Conservation (phyloP, 768 basidiomycete genomes). For the Sutorius australiensis region DNA sequence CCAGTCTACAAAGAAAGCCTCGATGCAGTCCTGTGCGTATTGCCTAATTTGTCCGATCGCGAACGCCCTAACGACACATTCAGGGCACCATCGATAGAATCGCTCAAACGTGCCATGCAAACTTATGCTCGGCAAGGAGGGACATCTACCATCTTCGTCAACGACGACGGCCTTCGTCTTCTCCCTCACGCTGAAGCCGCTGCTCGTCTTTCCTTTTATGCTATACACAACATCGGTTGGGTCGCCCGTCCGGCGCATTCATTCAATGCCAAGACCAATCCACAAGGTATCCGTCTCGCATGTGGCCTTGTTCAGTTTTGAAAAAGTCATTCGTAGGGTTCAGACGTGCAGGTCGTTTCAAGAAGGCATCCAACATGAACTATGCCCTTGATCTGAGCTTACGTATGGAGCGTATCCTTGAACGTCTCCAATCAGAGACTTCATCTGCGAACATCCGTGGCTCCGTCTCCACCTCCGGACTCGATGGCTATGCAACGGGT, state of each 20-base stretch:
- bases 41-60: conserved; percentile 1
- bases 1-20: conserved; percentile 57
- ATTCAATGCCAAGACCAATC: conserved; percentile 39
- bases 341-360: conserved; percentile 73
- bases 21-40: conserved; percentile 47
- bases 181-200: conserved; percentile 44
- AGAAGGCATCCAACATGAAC: conserved; percentile 94
- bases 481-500: conserved; percentile 22
- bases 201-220: conserved; percentile 50
- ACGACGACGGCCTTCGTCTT: conserved; percentile 59
- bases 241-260: conserved; percentile 54
- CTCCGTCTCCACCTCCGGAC: conserved; percentile 22
- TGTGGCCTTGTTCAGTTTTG: conserved; percentile 34
- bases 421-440: conserved; percentile 27
- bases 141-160: conserved; percentile 53
- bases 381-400: conserved; percentile 54
- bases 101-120: conserved; percentile 57
- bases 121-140: conserved; percentile 68
- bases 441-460: conserved; percentile 20
- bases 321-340: conserved; percentile 16
- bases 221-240: conserved; percentile 55
- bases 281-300: conserved; percentile 38
- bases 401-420: conserved; percentile 32
- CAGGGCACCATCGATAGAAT: conserved; percentile 47
- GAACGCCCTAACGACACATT: not conserved